Base-by-base conservation (phyloP, 2,329 filamentous ascomycete species). In the Chrysosporium queenslandicum region DNA sequence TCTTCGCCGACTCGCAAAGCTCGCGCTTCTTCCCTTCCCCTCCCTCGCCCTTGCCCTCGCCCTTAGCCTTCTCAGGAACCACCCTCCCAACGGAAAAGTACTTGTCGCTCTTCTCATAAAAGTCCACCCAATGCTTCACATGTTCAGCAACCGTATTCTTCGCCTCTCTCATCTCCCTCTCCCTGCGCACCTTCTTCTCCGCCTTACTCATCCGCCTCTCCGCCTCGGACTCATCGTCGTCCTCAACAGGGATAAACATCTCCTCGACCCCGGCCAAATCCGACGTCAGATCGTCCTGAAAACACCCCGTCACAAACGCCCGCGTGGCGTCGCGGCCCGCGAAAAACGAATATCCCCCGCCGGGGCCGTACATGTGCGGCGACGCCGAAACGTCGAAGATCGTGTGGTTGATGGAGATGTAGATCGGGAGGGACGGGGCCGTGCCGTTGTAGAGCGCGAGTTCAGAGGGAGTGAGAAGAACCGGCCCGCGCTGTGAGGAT, bases 291-390 rank as follows among this genome's bases (percentile, higher is more conserved):
- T 98, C 92, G 58, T 88, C 84, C 36, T 80, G 74, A 72, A 98
- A 98, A 69, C 92, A 98, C 16, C 87, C 88, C 1, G 92, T 97
- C 8, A 98, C 82, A 68, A 89, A 98, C 18, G 84, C 88, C 46
- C 92, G 84, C 12, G 86, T 82, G 30, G 91, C 90, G 69, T 98
- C 92, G 56, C 78, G 77, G 55, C 91, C 92, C 0, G 89, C 81
- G 68, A 98, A 95, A 71, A 85, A 83, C 63, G 83, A 77, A 75
- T 98, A 98, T 34, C 81, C 82, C 3, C 90, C 92, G 25, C 88
- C 89, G 0, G 90, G 84, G 0, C 87, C 87, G 73, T 92, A 92
- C 54, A 71, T 67, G 18, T 75, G 54, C 61, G 75, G 73, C 34
- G 74, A 75, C 6, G 74, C 72, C 41, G 74, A 76, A 40, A 84